Base-by-base conservation (phyloP, 1,284 basidiomycete species). In the Fomitopsis schrenkii region DNA sequence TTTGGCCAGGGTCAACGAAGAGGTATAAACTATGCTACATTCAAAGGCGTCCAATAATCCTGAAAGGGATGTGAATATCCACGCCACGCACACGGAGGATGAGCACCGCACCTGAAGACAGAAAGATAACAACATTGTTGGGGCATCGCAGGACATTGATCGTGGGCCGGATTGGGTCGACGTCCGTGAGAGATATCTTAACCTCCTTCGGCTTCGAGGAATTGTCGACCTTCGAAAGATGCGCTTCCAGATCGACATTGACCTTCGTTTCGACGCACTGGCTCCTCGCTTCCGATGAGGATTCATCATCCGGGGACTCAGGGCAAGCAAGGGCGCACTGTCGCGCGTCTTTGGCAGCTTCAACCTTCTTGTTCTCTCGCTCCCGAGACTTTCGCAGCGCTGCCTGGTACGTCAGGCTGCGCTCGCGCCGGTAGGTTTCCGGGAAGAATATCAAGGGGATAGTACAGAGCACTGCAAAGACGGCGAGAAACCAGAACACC, bases 351-450 rank as follows among this genome's bases (percentile, higher is more conserved):
- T 42, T 26, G 5, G 52, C 14, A 40, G 14, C 8, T 35, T 33
- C 22, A 17, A 19, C 12, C 10, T 44, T 59, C 52, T 36, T 59
- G 33, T 60, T 66, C 59, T 68, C 59, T 26, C 66, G 69, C 9
- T 63, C 64, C 7, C 63, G 57, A 46, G 59, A 61, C 26, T 69
- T 68, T 42, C 61, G 78, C 36, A 88, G 71, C 4, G 85, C 84
- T 54, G 77, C 79, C 70, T 92, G 91, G 70, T 94, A 95, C 6
- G 85, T 83, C 40, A 88, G 73, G 63, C 90, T 93, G 33, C 94
- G 85, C 71, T 95, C 91, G 61, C 81, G 78, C 14, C 94, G 83
- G 77, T 92, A 95, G 1, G 93, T 93, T 67, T 95, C 94, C 59
- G 84, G 85, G 78, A 94, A 89, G 64, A 87, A 84, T 58, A 88